Evolutionary conservation across 2,329 filamentous ascomycete species (phyloP), one percentile per base, ranked within the genome.

Genomic region (Ceratocystis destructans): DNA sequence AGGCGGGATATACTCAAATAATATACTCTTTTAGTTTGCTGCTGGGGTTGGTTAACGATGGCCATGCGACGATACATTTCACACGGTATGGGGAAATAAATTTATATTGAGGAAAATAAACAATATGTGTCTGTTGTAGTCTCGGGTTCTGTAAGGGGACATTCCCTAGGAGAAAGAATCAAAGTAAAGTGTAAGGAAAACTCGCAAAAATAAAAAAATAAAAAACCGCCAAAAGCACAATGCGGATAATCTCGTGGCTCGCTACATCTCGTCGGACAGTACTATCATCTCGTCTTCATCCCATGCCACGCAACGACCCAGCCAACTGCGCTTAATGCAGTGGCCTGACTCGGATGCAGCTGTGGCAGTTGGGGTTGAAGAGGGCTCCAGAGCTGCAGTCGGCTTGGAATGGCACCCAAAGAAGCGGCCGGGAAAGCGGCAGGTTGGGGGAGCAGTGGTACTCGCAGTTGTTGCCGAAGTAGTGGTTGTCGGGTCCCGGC

Each of bases 401-500:
- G 77, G 72, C 5, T 74, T 66, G 71, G 81, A 76, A 69, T 75
- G 71, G 70, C 80, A 81, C 2, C 80, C 79, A 75, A 77, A 80
- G 72, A 82, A 79, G 53, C 75, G 71, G 3, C 80, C 80, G 1
- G 80, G 80, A 1, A 75, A 77, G 48, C 75, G 69, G 69, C 80
- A 82, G 25, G 74, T 74, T 1, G 74, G 73, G 2, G 61, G 65
- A n/a, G 69, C 28, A 2, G 61, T 67, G 7, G 71, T 68, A 7
- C 72, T 72, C 8, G 70, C 50, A 65, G 64, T 57, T 1, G 73
- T 72, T 3, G 72, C 71, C 1, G 73, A 75, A n/a, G 73, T 71
- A 2, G 75, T 76, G 6, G 72, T 71, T 33, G 75, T 74, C 71
- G 75, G 71, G 64, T 77, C 84, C 44, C 85, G 84, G 74, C 84